phyloP scores from a whole-genome alignment of 2,329 filamentous ascomycete genomes.

The Akanthomyces lecanii region DNA sequence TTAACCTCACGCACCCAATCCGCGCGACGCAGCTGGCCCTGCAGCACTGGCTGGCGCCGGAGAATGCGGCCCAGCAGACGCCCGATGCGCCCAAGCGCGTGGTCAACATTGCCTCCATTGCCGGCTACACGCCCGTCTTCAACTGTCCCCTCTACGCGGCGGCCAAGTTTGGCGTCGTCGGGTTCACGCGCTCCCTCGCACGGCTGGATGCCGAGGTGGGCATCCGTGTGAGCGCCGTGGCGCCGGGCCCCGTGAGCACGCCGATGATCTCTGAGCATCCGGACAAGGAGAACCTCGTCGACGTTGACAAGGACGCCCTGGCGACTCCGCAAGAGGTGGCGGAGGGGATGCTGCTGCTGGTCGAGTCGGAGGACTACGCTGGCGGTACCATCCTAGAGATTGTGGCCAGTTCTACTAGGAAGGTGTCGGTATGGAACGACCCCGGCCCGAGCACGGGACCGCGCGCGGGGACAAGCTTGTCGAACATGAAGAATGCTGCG shows the following conservation, averaged over 20 bases:
- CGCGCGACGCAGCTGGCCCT: conserved; percentile 38
- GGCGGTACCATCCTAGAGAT: conserved; percentile 43
- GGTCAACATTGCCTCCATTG: conserved; percentile 36
- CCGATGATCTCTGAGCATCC: conserved; percentile 43
- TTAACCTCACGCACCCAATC: conserved; percentile 41
- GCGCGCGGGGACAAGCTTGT: conserved; percentile 25
- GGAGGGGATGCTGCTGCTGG: conserved; percentile 38
- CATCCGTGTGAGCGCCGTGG: conserved; percentile 41
- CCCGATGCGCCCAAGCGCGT: conserved; percentile 33
- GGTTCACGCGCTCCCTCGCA: conserved; percentile 39
- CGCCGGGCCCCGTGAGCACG: conserved; percentile 41
- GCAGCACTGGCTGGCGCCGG: conserved; percentile 33
- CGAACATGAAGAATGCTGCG: conserved; percentile 22
- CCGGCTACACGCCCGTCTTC: conserved; percentile 33
- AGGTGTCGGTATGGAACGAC: conserved; percentile 34
- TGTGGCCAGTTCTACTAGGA: conserved; percentile 28
- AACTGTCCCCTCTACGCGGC: conserved; percentile 36
- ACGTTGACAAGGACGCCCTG: conserved; percentile 34
- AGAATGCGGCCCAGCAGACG: conserved; percentile 25
- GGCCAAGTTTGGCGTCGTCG: conserved; percentile 35
- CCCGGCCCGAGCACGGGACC: conserved; percentile 33
- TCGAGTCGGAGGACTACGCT: conserved; percentile 30
- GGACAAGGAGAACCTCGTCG: conserved; percentile 38
- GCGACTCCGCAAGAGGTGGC: conserved; percentile 41
- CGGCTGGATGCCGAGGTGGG: conserved; percentile 30